Percentiles rank a stretch among this genome's conserved stretches.
phyloP scores from a whole-genome alignment of 2,329 filamentous ascomycete species.

The Botrytis galanthina region DNA sequence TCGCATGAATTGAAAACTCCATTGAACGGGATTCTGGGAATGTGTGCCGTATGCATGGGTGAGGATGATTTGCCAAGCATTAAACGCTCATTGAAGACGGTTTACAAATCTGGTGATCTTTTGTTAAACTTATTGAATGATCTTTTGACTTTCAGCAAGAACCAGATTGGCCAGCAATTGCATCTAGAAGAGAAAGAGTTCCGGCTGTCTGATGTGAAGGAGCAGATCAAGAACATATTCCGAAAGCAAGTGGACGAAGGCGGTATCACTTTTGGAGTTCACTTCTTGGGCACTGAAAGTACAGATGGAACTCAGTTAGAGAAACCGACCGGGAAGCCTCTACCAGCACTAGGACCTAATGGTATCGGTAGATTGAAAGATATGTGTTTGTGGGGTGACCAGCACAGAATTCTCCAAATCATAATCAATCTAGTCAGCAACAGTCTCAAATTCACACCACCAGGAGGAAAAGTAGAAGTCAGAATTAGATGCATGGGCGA shows the following conservation, averaged over 20 bases:
- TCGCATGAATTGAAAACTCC: conserved; percentile 58
- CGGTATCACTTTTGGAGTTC: conserved; percentile 69
- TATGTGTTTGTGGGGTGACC: conserved; percentile 86
- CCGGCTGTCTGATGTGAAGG: conserved; percentile 75
- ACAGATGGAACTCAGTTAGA: conserved; percentile 24
- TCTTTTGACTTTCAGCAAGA: conserved; percentile 89
- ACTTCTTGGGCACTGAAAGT: conserved; percentile 59
- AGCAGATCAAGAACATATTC: conserved; percentile 83
- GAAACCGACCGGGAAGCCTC: conserved; percentile 32
- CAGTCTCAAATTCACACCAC: conserved; percentile 84
- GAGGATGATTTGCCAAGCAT: conserved; percentile 77
- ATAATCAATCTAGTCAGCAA: conserved; percentile 92
- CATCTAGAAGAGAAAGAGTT: conserved; percentile 84
- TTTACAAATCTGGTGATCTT: conserved; percentile 86
- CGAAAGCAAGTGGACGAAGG: conserved; percentile 78
- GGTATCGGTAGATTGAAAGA: conserved; percentile 72
- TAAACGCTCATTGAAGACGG: conserved; percentile 78
- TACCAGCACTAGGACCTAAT: conserved; percentile 61
- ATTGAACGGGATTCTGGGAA: conserved; percentile 90
- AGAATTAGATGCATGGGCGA: conserved; percentile 73
- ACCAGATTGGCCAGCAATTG: conserved; percentile 84
- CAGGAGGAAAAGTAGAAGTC: conserved; percentile 71
- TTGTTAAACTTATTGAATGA: conserved; percentile 85
- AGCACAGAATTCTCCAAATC: conserved; percentile 87
- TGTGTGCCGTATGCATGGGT: conserved; percentile 91